phyloP scores from a whole-genome alignment of 2,329 filamentous ascomycete species.

The Calonectria pseudoreteaudii region DNA sequence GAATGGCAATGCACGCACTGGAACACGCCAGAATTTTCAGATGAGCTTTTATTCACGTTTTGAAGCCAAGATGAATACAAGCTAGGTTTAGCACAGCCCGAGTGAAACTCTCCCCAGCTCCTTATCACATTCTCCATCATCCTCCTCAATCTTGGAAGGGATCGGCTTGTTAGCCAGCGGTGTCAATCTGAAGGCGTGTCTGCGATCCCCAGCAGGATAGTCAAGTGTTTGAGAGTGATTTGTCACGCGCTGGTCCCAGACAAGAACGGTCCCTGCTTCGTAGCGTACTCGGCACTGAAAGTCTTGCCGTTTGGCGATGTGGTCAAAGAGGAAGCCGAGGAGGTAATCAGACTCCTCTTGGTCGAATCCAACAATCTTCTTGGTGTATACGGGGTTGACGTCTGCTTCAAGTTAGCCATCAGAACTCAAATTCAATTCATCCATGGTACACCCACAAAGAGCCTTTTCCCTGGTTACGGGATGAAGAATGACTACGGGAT shows the following conservation, averaged over 20 bases:
- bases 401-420: neutral
- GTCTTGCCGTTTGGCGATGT: neutral
- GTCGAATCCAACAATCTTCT: neutral
- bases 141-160: neutral
- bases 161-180: neutral
- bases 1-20: neutral
- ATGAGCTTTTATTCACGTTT: constrained; percentile 2
- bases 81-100: neutral
- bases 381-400: neutral
- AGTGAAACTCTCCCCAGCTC: neutral
- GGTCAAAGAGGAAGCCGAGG: neutral
- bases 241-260: neutral
- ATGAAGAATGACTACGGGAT: neutral
- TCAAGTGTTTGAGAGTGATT: neutral
- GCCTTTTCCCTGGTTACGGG: neutral
- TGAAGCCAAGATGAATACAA: neutral
- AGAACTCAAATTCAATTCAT: neutral
- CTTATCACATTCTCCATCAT: neutral
- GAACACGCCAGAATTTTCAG: neutral
- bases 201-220: neutral
- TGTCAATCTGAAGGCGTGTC: neutral
- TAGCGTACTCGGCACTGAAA: neutral
- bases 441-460: neutral
- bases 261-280: neutral
- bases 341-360: neutral